Conservation (phyloP, 2,329 filamentous ascomycete genomes). For the Akanthomyces muscarius region DNA sequence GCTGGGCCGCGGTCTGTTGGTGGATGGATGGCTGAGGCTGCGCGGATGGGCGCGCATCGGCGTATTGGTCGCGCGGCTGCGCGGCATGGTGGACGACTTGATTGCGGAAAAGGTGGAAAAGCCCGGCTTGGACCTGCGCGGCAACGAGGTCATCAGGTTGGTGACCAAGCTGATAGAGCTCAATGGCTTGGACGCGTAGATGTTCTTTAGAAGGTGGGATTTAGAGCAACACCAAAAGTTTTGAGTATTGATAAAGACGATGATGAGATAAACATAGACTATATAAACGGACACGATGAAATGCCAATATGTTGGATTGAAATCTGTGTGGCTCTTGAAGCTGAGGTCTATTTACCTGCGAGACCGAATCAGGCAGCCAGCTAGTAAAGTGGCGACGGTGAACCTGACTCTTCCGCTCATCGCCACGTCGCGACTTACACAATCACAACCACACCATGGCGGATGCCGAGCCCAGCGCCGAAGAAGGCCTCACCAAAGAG, state of each 20-base stretch:
- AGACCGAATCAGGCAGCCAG: neutral
- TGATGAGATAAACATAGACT: no score
- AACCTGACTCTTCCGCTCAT: neutral
- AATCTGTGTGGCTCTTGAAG: no score
- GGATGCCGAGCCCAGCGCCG: slow-evolving; percentile 26
- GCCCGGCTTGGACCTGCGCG: slow-evolving; percentile 55
- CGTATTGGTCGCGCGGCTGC: slow-evolving; percentile 76
- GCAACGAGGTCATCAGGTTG: slow-evolving; percentile 67
- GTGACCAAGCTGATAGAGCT: slow-evolving; percentile 82
- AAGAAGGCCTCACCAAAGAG: slow-evolving; percentile 41
- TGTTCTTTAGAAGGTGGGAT: neutral
- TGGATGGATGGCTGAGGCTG: slow-evolving; percentile 85
- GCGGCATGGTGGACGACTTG: slow-evolving; percentile 81
- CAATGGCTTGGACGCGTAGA: slow-evolving; percentile 72
- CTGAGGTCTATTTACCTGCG: neutral
- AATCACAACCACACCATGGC: slow-evolving; percentile 21
- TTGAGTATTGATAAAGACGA: neutral
- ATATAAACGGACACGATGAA: no score
- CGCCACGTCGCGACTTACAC: neutral
- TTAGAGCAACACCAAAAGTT: neutral
- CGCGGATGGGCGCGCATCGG: slow-evolving; percentile 94
- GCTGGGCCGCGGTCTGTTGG: slow-evolving; percentile 76
- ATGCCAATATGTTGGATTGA: no score
- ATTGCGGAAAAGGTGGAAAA: slow-evolving; percentile 78
- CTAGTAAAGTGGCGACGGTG: slow-evolving; percentile 3